Percentiles rank a stretch among this genome's conserved stretches.
phyloP scores from a whole-genome alignment of 306 rosid genomes.

The Sicyos baderoa region DNA sequence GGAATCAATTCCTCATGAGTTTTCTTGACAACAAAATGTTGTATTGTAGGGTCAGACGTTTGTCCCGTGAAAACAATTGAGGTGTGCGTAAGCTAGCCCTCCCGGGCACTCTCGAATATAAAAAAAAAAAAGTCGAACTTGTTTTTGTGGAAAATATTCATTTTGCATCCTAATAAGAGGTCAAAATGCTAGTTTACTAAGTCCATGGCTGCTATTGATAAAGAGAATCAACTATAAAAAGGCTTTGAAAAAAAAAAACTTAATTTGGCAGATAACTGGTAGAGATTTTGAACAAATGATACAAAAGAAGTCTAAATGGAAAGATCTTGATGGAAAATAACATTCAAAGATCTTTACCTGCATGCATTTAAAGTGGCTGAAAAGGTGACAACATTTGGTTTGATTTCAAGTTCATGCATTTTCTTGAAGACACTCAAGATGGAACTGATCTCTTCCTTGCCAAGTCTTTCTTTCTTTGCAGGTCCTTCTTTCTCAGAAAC shows the following conservation, averaged over 20 bases:
- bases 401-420: constrained; percentile 61
- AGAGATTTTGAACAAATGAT: not conserved
- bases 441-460: constrained; percentile 38
- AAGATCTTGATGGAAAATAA: not conserved
- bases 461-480: constrained; percentile 34
- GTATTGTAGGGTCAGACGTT: too few relatives aligned
- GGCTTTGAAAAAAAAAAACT: not conserved
- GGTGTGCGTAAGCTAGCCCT: too few relatives aligned
- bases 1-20: too few relatives aligned
- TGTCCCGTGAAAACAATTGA: too few relatives aligned
- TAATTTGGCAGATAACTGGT: not conserved
- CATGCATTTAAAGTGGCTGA: constrained; percentile 92
- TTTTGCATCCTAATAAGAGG: not conserved
- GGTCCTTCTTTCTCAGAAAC: constrained; percentile 52
- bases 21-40: too few relatives aligned
- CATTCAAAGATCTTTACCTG: constrained; percentile 45
- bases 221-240: not conserved
- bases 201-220: not conserved
- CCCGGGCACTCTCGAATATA: too few relatives aligned
- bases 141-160: not conserved
- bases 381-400: constrained; percentile 54
- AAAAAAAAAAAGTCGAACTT: not conserved
- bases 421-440: constrained; percentile 53
- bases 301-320: not conserved
- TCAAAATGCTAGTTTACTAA: not conserved